Evolutionary conservation across 1,284 basidiomycete species (phyloP), one percentile per base, ranked within the genome.

Genomic region (Chondrostereum purpureum): DNA sequence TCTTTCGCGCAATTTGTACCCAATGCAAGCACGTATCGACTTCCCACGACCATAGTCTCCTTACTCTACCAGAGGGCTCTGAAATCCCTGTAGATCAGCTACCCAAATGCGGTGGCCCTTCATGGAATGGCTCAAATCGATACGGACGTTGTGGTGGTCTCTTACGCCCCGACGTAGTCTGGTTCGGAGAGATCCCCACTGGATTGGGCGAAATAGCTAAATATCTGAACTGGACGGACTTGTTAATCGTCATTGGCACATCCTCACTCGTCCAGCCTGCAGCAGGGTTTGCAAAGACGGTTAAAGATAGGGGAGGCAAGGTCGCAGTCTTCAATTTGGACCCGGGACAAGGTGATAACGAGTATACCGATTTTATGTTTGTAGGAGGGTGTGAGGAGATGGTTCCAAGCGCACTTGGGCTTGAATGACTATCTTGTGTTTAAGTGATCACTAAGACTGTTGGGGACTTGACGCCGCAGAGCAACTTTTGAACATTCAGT

Each of bases 311-410:
- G 23, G 68, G 68, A 2, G 69, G 69, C 3, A 64, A 60, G 48
- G 64, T 78, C 1, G 81, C 79, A 0, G 75, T 83, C 1, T 83
- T 83, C 65, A 83, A 84, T 56, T 43, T 80, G 27, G 75, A 80
- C 11, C 57, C 63, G 24, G 71, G 63, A 18, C 41, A 56, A 4
- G 67, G 66, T 1, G 75, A 76, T 45, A 52, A 61, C 10, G 51
- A 67, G 0, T n/a, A n/a, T n/a, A 71, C 71, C 0, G 68, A 77
- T 50, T 80, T 73, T 52, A 51, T 73, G 12, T 77, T 78, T 52
- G 49, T 71, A 14, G 69, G 72, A 2, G 63, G 68, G 27, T 73
- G 73, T 49, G 71, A 75, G 53, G 58, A 66, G 43, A 68, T 63
- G 20, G 50, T 77, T 27, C 66, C 73, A 3, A 50, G 8, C 27